Base-by-base conservation (phyloP, 768 basidiomycete species). In the Sarcomyxa edulis region DNA sequence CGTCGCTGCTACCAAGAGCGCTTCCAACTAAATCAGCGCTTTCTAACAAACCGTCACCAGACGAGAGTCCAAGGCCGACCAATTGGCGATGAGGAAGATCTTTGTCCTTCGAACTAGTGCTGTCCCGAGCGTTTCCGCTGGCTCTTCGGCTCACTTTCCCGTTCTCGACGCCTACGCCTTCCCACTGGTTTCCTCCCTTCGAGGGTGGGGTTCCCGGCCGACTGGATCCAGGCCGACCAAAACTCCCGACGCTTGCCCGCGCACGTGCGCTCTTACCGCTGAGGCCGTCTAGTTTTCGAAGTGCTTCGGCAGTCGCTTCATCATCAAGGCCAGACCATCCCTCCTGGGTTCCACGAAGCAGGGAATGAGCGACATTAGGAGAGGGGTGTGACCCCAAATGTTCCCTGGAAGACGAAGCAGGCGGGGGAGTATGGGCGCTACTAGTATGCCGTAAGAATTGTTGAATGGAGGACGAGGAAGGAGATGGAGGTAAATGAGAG, bases 231-330 rank as follows among this genome's bases (percentile, higher is more conserved):
- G 78, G 71, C 14, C 81, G 78, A 45, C 81, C 79, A 34, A 84
- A 70, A 55, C 81, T 89, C 34, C 72, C 72, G 41, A 89, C 66
- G 49, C 89, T 91, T 3, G 85, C 82, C 18, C 89, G 76, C 8
- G 85, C 77, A 33, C 85, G 76, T 7, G 84, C 77, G 25, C 73
- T 80, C 54, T 84, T 87, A 1, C 83, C 83, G 8, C 76, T 76
- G 8, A 96, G 57, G 1, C 95, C 95, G 51, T 99, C 95, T 18
- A 99, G 63, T 62, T 95, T 96, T 39, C 93, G 78, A 24, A 99
- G 68, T 7, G 91, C 90, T 51, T 95, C 93, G 6, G 79, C 87
- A 6, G 95, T 93, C 11, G 84, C 83, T 50, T 88, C 82, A 53
- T 94, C 90, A 50, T 90, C 84, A 50, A 92, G 71, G 44, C 78